Evolutionary conservation across 768 basidiomycete genomes (phyloP).

Genomic region (Neoboletus subvelutipes): DNA sequence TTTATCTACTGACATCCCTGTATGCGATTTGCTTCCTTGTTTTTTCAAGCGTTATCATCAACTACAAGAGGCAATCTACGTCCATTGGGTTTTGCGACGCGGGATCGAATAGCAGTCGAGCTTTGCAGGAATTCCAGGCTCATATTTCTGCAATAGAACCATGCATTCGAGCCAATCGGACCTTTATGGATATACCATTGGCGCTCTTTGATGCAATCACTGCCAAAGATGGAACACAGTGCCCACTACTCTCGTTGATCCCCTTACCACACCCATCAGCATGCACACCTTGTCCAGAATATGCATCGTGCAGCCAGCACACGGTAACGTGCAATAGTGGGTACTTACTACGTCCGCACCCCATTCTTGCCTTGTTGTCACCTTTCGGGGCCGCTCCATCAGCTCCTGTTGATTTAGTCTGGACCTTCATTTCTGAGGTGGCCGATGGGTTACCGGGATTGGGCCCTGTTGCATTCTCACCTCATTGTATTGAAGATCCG

Average conservation of each 20-base stretch:
- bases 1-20: slow-evolving; percentile 45
- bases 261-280: slow-evolving; percentile 57
- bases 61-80: slow-evolving; percentile 67
- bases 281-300: slow-evolving; percentile 74
- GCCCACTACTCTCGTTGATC: slow-evolving; percentile 54
- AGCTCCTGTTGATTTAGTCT: slow-evolving; percentile 40
- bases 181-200: slow-evolving; percentile 39
- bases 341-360: slow-evolving; percentile 63
- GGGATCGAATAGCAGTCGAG: slow-evolving; percentile 57
- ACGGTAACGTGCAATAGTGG: slow-evolving; percentile 66
- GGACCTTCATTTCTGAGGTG: slow-evolving; percentile 46
- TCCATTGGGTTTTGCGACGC: slow-evolving; percentile 76
- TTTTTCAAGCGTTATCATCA: slow-evolving; percentile 36
- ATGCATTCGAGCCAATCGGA: slow-evolving; percentile 59
- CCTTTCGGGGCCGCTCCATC: slow-evolving; percentile 40
- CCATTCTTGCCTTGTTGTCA: slow-evolving; percentile 47
- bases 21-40: slow-evolving; percentile 36
- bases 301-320: slow-evolving; percentile 58
- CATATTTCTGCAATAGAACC: slow-evolving; percentile 47
- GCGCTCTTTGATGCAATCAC: slow-evolving; percentile 27
- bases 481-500: slow-evolving; percentile 76
- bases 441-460: slow-evolving; percentile 73
- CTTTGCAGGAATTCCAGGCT: slow-evolving; percentile 48
- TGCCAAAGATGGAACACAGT: slow-evolving; percentile 38
- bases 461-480: slow-evolving; percentile 75